Conservation (phyloP, 257 asterid genomes). For the Nicotiana attenuata region DNA sequence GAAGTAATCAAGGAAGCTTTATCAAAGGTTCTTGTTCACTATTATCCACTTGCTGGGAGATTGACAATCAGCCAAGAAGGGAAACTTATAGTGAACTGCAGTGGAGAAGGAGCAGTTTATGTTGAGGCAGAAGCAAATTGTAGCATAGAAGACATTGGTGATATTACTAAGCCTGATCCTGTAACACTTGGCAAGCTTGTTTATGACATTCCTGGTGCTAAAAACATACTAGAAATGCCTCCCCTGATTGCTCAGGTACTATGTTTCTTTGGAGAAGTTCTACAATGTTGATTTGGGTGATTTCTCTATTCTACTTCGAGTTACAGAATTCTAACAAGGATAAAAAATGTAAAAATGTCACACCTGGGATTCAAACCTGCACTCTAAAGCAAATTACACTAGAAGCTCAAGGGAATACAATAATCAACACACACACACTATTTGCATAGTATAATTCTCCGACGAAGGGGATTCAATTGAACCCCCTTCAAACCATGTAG, state of each 20-base stretch:
- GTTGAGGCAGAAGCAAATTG: conserved; percentile 86
- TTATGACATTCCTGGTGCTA: conserved; percentile 76
- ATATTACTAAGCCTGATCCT: conserved; percentile 80
- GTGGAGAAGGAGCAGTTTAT: conserved; percentile 73
- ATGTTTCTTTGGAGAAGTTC: not conserved
- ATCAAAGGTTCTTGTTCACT: conserved; percentile 62
- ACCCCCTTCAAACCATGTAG: not conserved
- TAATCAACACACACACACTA: not conserved
- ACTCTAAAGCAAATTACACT: not conserved
- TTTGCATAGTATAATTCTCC: not conserved
- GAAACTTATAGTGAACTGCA: conserved; percentile 77
- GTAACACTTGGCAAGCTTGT: conserved; percentile 71
- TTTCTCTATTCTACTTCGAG: not conserved
- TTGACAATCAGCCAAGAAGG: conserved; percentile 55
- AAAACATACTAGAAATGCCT: conserved; percentile 63
- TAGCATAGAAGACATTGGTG: conserved; percentile 51
- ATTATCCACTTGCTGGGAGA: conserved; percentile 74
- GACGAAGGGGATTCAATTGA: not conserved
- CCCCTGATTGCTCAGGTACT: conserved; percentile 78
- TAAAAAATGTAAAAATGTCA: not conserved
- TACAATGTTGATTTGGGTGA: not conserved
- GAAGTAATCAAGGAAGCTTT: conserved; percentile 56
- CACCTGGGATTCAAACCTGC: not conserved
- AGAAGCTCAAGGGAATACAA: not conserved
- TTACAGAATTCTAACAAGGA: not conserved